Base-by-base conservation (phyloP, 306 rosid species). In the Quercus alba region DNA sequence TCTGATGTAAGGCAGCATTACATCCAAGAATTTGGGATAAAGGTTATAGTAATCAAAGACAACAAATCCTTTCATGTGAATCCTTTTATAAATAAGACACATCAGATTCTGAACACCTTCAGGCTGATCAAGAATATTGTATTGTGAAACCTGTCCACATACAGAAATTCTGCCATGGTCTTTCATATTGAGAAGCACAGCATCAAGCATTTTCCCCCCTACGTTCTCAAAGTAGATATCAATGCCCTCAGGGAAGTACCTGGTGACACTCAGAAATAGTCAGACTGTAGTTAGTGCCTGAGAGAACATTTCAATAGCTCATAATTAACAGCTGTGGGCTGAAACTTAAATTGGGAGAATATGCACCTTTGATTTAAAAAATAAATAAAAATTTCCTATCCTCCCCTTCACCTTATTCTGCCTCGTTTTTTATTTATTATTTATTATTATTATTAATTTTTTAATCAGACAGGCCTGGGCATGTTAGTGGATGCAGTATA, bases 221-320 rank as follows among this genome's bases (percentile, higher is more conserved):
- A 70, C 76, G 19, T 78, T 70, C 70, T 78, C 81, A 19, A 70
- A 78, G 81, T 78, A 78, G 20, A 78, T 56, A 75, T 78, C 81
- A 8, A 78, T 78, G 59, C 81, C 81, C 46, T 70, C 49, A 10
- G 70, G 81, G 70, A 78, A 72, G 54, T 52, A 70, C 85, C 85
- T 77, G 23, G 4, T 64, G 30, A 62, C 9, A 62, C 69, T 59
- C 66, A 10, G 15, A 59, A 3, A 58, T 58, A 7, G 30, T n/a
- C 4, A 58, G 64, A 1, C 52, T 46, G 15, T 9, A 46, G 3
- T 46, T 2, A 46, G 52, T 46, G 52, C 52, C 1, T 11, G 52
- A 46, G 52, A 46, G 12, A 46, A 11, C 15, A 46, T 46, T 12
- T 46, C 15, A 38, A 38, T 38, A 6, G 44, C 44, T 38, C 44